Evolutionary conservation across 2,329 filamentous ascomycete genomes (phyloP), one percentile per base, ranked within the genome.

Genomic region (Fusarium gaditjirri): DNA sequence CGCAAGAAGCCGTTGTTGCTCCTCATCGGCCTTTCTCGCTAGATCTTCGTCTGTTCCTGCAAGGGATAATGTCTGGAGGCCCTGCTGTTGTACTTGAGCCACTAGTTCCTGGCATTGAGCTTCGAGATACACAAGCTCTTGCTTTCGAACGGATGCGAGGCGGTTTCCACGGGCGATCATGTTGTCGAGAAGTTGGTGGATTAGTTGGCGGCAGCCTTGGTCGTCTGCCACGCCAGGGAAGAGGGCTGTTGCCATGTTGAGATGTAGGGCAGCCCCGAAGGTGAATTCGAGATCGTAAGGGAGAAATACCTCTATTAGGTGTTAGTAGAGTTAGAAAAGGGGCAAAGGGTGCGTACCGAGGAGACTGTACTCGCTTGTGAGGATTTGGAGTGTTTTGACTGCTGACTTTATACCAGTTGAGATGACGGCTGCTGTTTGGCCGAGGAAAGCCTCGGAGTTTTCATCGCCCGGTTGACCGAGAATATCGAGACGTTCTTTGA

Each of bases 371-470:
- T 82, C 81, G 21, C 77, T 77, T 0, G 77, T 77, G 2, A 84
- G 60, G 2, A 84, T 83, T 43, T 83, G 80, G 0, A 84, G 70
- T 0, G 80, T 81, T 52, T 84, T 84, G 6, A 76, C 72, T 0
- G 83, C 82, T 1, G 82, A 84, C 38, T 84, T 83, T 25, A 84
- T 83, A 8, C 83, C 81, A 0, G 80, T 82, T 0, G 79, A 80
- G 12, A 84, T 82, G 0, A 84, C 60, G 0, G 80, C 70, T 17
- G 78, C 80, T 2, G 81, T 83, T 4, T 77, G 78, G 5, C 72
- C 73, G 0, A 83, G 65, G 36, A 83, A 80, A 0, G 60, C 78
- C 13, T 80, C 76, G 38, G 80, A 80, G 33, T 82, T 77, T 31
- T 81, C 77, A 5, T 53, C 72, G 0, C 65, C 73, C 1, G 57